A percentile compares a stretch with the other conserved stretches of the same genome.
These are phyloP conservation scores for Vitis hybrid DNA, from an alignment of 177 flowering plant genomes.

Conservation along the genomic window DNA sequence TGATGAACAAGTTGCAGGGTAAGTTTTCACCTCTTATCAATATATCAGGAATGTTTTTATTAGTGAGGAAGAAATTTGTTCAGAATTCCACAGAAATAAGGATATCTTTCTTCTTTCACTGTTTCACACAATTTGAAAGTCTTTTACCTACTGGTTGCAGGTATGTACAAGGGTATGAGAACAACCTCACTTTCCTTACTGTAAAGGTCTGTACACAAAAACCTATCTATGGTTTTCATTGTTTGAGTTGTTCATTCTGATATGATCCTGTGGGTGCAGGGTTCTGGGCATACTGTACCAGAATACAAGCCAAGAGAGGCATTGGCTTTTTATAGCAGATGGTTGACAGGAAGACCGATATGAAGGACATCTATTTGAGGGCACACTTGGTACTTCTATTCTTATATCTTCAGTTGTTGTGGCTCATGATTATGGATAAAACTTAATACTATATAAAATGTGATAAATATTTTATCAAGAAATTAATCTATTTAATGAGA, in stretches of 20 bases:
- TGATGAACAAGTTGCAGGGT: slow-evolving; percentile 80
- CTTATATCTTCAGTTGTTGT: no score
- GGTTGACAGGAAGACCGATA: slow-evolving; percentile 32
- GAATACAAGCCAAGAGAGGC: slow-evolving; percentile 59
- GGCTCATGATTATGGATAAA: no score
- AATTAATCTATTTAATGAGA: no score
- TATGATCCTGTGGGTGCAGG: slow-evolving; percentile 30
- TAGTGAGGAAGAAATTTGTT: background rate
- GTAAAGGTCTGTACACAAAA: slow-evolving; percentile 42
- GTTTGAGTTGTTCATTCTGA: background rate
- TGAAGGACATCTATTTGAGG: slow-evolving; percentile 8
- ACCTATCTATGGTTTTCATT: background rate
- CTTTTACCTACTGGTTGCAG: slow-evolving; percentile 36
- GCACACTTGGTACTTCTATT: slow-evolving; percentile 2
- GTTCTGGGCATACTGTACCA: slow-evolving; percentile 62
- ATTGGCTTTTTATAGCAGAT: slow-evolving; percentile 42
- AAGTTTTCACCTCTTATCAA: slow-evolving; percentile 8
- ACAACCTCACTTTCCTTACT: slow-evolving; percentile 77
- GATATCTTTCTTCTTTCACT: background rate
- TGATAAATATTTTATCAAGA: no score
- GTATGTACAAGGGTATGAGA: slow-evolving; percentile 62
- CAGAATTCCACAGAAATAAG: background rate
- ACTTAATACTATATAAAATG: no score
- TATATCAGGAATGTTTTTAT: background rate
- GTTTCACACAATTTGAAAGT: background rate